Percentiles rank a stretch among this genome's conserved stretches.
Evolutionary conservation across 2,329 filamentous ascomycete genomes (phyloP).

Genomic region (Alternaria gaisen): DNA sequence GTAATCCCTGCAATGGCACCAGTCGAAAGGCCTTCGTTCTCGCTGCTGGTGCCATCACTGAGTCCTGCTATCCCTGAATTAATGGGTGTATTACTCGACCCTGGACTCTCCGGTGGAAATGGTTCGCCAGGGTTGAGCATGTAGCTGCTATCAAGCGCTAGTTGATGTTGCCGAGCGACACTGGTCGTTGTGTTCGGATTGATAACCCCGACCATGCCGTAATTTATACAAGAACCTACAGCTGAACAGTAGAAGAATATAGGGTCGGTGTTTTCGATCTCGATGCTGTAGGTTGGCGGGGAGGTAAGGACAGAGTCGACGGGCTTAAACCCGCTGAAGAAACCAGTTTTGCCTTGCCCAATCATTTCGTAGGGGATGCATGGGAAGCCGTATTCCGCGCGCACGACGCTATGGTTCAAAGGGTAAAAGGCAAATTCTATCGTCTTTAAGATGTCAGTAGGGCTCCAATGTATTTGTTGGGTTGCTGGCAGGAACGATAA

Average conservation of each 20-base stretch:
- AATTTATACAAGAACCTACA: slow-evolving; percentile 68
- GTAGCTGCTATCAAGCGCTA: slow-evolving; percentile 38
- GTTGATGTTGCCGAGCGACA: slow-evolving; percentile 32
- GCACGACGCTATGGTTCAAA: slow-evolving; percentile 54
- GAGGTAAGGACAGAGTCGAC: slow-evolving; percentile 35
- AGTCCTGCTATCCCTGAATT: not conserved
- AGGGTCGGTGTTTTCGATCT: slow-evolving; percentile 44
- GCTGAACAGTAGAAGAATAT: slow-evolving; percentile 60
- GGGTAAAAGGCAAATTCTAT: slow-evolving; percentile 55
- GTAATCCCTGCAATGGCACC: slow-evolving; percentile 62
- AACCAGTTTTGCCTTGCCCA: slow-evolving; percentile 34
- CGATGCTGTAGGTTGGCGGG: slow-evolving; percentile 40
- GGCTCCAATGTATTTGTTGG: not conserved
- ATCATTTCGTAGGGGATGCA: slow-evolving; percentile 53
- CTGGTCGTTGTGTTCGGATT: slow-evolving; percentile 61
- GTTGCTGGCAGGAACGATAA: not conserved
- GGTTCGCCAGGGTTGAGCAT: slow-evolving; percentile 47
- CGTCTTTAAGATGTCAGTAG: slow-evolving; percentile 25
- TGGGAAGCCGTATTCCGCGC: slow-evolving; percentile 51
- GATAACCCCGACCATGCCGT: slow-evolving; percentile 79
- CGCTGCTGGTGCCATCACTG: not conserved
- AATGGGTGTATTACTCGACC: slow-evolving; percentile 15
- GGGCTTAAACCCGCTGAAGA: slow-evolving; percentile 42
- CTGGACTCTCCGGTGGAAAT: slow-evolving; percentile 36
- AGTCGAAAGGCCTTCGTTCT: slow-evolving; percentile 32